Conservation (phyloP, 768 basidiomycete genomes). For the Hygrocybe punicea region DNA sequence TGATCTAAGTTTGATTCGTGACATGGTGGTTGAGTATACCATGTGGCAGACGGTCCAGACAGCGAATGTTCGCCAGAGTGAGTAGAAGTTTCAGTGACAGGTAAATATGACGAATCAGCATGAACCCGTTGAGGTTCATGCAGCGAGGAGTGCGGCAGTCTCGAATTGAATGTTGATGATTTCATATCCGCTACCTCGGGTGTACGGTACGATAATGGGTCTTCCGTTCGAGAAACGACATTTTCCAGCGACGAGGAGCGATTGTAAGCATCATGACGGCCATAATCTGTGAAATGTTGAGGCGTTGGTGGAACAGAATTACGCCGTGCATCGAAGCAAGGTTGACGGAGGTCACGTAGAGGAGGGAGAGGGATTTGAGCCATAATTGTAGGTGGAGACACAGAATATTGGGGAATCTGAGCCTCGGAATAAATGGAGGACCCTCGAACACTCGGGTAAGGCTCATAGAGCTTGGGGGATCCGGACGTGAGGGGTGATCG, state of each 20-base stretch:
- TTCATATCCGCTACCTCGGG: background rate
- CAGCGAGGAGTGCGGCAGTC: background rate
- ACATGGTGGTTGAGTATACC: background rate
- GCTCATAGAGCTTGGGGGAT: constrained; percentile 2
- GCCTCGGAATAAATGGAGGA: background rate
- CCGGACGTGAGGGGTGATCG: background rate
- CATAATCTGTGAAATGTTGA: background rate
- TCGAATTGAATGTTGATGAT: background rate
- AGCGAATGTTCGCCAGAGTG: background rate
- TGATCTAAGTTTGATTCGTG: background rate
- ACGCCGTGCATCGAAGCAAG: background rate
- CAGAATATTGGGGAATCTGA: background rate
- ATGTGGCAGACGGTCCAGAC: background rate
- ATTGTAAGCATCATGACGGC: background rate
- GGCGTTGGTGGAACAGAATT: background rate
- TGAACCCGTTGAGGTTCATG: background rate
- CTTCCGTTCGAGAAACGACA: background rate
- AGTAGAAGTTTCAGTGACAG: background rate
- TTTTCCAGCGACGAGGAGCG: background rate
- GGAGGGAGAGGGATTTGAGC: background rate
- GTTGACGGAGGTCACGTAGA: background rate
- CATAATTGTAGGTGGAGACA: background rate
- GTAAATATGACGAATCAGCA: background rate
- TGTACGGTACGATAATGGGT: background rate
- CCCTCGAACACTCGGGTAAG: background rate